These are phyloP conservation scores for Pugionium cornutum DNA, from an alignment of 345 rosid species.

Conservation along the genomic window DNA sequence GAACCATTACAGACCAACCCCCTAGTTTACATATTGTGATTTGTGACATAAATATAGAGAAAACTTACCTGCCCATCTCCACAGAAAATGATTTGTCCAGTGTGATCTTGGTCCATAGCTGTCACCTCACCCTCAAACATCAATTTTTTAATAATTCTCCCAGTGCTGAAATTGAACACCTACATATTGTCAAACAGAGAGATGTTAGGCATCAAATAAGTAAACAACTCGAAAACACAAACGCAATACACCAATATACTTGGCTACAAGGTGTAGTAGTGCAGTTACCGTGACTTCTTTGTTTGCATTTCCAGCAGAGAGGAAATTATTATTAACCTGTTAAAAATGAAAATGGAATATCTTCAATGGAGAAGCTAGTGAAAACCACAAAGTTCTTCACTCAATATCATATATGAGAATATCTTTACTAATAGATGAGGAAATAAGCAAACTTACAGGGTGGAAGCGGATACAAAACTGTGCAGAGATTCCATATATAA, in stretches of 20 bases:
- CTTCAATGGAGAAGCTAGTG: constrained; percentile 9
- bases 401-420: constrained; percentile 22
- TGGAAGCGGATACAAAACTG: constrained; percentile 94
- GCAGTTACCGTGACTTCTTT: constrained; percentile 78
- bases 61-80: constrained; percentile 77
- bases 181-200: constrained; percentile 40
- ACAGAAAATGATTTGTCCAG: constrained; percentile 92
- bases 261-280: constrained; percentile 30
- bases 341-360: constrained; percentile 26
- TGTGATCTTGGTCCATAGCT: constrained; percentile 97
- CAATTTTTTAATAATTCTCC: constrained; percentile 68
- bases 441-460: constrained; percentile 63
- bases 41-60: constrained; percentile 5
- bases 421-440: neutral
- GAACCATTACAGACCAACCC: constrained; percentile 7
- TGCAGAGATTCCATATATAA: constrained; percentile 80
- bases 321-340: constrained; percentile 97
- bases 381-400: constrained; percentile 8
- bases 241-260: constrained; percentile 14
- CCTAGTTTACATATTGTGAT: neutral
- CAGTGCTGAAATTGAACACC: constrained; percentile 99
- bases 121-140: constrained; percentile 65
- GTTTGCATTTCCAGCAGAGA: constrained; percentile 88
- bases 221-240: constrained; percentile 10
- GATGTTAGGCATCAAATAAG: constrained; percentile 28